Conservation (phyloP, 805 yeast species). For the Ogataea allantospora region DNA sequence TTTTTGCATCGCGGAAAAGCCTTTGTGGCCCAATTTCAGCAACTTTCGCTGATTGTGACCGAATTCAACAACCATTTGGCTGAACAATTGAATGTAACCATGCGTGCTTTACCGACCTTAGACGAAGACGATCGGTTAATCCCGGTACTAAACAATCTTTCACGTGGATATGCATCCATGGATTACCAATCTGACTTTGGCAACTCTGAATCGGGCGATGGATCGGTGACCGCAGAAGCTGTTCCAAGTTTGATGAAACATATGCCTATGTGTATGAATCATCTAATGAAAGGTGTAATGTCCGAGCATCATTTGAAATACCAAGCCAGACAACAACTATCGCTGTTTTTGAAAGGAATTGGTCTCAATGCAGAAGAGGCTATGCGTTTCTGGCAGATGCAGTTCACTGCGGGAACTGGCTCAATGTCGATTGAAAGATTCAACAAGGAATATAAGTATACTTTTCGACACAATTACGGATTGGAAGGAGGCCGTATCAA, state of each 20-base stretch:
- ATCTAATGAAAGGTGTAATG: slow-evolving; percentile 58
- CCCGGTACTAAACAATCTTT: slow-evolving; percentile 78
- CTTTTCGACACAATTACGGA: slow-evolving; percentile 87
- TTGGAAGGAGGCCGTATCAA: slow-evolving; percentile 86
- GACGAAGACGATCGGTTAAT: slow-evolving; percentile 90
- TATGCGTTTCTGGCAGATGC: slow-evolving; percentile 74
- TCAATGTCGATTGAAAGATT: slow-evolving; percentile 69
- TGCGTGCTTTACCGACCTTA: slow-evolving; percentile 74
- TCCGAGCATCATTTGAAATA: slow-evolving; percentile 75
- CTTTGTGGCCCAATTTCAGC: slow-evolving; percentile 81
- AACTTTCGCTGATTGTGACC: slow-evolving; percentile 61
- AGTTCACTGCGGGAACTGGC: slow-evolving; percentile 54
- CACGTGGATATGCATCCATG: slow-evolving; percentile 64
- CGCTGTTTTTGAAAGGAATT: slow-evolving; percentile 82
- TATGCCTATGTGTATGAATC: slow-evolving; percentile 70
- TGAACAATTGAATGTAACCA: slow-evolving; percentile 58
- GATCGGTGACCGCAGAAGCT: slow-evolving; percentile 53
- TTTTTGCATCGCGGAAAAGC: slow-evolving; percentile 69
- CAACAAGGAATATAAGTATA: slow-evolving; percentile 85
- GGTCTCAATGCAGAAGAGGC: slow-evolving; percentile 90
- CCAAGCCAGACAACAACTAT: slow-evolving; percentile 81
- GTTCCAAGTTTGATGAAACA: slow-evolving; percentile 58
- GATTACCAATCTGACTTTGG: slow-evolving; percentile 37
- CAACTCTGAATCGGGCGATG: slow-evolving; percentile 19
- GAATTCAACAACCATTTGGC: slow-evolving; percentile 61